These are phyloP conservation scores for Cladophialophora chaetospira DNA, from an alignment of 2,329 filamentous ascomycete genomes.

Conservation along the genomic window DNA sequence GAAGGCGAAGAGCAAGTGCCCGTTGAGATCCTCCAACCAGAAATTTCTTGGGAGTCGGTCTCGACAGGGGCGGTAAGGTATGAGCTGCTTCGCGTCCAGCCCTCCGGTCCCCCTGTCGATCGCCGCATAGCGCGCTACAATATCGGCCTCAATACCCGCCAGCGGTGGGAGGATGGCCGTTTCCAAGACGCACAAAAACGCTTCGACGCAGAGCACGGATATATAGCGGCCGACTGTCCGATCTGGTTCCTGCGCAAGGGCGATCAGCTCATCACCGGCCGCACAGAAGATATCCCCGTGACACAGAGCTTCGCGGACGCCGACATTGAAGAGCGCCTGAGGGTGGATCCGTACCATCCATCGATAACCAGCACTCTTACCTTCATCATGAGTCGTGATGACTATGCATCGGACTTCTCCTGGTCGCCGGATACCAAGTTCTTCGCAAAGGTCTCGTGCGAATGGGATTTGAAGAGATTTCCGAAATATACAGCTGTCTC, in stretches of 20 bases:
- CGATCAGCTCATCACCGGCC: neutral
- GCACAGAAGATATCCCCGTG: neutral
- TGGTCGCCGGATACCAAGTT: neutral
- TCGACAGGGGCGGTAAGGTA: neutral
- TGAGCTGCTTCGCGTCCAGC: neutral
- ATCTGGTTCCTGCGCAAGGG: neutral
- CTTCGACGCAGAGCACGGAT: neutral
- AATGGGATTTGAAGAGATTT: neutral
- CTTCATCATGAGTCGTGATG: neutral
- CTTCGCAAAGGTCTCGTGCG: neutral
- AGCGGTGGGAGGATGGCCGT: neutral
- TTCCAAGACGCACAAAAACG: neutral
- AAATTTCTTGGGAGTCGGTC: neutral
- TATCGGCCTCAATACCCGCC: neutral
- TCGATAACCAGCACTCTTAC: neutral
- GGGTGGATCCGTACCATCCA: neutral
- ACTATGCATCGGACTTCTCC: neutral
- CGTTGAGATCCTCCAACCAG: neutral
- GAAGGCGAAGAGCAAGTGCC: neutral
- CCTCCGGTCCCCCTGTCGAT: neutral
- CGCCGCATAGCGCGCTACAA: neutral
- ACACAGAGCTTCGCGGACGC: neutral
- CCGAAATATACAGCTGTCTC: neutral
- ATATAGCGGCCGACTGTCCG: neutral
- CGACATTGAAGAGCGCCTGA: neutral